Percentiles rank a stretch among this genome's conserved stretches.
These are phyloP conservation scores for Citrus mangshanensis DNA, from an alignment of 345 rosid genomes.

Conservation along the genomic window DNA sequence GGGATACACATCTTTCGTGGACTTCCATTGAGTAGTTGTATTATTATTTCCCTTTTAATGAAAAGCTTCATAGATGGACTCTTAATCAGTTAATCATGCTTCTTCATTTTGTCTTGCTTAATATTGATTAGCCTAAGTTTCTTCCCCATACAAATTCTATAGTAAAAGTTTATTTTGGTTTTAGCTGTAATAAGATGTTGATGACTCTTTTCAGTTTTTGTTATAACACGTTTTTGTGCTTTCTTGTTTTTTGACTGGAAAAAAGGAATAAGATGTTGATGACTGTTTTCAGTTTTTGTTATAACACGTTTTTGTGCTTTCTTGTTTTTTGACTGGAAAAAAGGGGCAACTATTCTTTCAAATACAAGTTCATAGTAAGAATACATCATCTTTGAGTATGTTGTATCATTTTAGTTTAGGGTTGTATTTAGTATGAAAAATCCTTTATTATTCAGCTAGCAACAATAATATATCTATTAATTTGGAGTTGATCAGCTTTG, in stretches of 20 bases:
- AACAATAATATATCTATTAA: not conserved
- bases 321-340: not conserved
- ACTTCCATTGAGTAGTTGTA: not conserved
- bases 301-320: not conserved
- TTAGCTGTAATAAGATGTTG: not conserved
- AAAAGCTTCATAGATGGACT: not conserved
- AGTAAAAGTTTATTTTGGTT: not conserved
- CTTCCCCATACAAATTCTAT: not conserved
- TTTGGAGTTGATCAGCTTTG: not conserved
- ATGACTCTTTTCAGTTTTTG: not conserved
- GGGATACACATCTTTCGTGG: not conserved
- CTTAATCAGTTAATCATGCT: not conserved
- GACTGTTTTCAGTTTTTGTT: not conserved
- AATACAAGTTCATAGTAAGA: not conserved
- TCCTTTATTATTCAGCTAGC: not conserved
- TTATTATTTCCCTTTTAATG: not conserved
- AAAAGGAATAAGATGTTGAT: not conserved
- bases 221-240: not conserved
- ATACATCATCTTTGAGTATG: not conserved
- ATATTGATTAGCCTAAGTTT: not conserved
- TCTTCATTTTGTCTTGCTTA: not conserved
- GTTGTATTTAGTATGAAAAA: not conserved
- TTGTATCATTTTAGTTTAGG: not conserved
- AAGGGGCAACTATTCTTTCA: not conserved
- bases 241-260: not conserved